Conservation (phyloP, 2,329 filamentous ascomycete genomes). For the Cyclaneusma minus region DNA sequence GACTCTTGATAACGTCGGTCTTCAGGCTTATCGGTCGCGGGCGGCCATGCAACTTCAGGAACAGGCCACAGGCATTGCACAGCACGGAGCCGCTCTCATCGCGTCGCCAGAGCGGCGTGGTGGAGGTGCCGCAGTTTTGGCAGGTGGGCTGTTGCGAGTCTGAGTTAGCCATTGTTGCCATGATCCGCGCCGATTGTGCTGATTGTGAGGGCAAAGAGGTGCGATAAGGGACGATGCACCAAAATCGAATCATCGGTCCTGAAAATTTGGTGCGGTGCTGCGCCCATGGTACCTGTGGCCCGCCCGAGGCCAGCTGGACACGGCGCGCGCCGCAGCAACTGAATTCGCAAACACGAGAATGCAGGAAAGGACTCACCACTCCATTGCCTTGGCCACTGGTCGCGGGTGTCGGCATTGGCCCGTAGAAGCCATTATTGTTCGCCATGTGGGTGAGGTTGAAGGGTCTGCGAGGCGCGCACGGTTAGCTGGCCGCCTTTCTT, state of each 20-base stretch:
- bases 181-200: too few relatives aligned
- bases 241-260: slow-evolving; percentile 5
- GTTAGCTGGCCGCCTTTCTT: too few relatives aligned
- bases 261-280: slow-evolving; percentile 3
- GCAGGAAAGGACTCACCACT: too few relatives aligned
- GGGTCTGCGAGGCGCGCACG: too few relatives aligned
- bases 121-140: slow-evolving; percentile 91
- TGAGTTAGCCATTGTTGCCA: slow-evolving; percentile 33
- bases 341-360: slow-evolving; percentile 5
- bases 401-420: too few relatives aligned
- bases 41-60: slow-evolving; percentile 90
- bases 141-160: slow-evolving; percentile 71
- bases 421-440: too few relatives aligned
- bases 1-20: slow-evolving; percentile 98
- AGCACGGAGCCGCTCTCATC: slow-evolving; percentile 92
- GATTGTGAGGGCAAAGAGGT: slow-evolving; percentile 3
- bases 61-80: slow-evolving; percentile 96
- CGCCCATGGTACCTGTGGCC: slow-evolving; percentile 1
- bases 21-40: slow-evolving; percentile 91
- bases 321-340: slow-evolving; percentile 2
- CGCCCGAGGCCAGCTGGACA: slow-evolving; percentile 1
- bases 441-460: too few relatives aligned
- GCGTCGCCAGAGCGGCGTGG: slow-evolving; percentile 90
- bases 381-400: too few relatives aligned
- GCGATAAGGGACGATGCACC: slow-evolving; percentile 4